Evolutionary conservation across 2,329 filamentous ascomycete genomes (phyloP), one percentile per base, ranked within the genome.

Genomic region (Ascosphaera aggregata): DNA sequence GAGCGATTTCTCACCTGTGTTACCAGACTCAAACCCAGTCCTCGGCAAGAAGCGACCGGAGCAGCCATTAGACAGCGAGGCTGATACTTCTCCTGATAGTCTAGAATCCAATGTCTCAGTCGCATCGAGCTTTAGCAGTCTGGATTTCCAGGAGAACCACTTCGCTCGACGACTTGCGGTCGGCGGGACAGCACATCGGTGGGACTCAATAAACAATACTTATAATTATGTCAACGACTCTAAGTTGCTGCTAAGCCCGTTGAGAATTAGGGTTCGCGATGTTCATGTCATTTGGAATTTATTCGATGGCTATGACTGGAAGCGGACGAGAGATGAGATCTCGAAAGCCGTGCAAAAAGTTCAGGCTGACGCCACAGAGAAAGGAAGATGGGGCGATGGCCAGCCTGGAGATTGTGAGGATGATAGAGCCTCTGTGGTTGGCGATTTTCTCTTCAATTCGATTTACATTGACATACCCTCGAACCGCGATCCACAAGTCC

Each of bases 221-320:
- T 89, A 89, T 48, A 75, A 78, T 40, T 62, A 66, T 34, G 66
- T 71, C 1, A 74, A 77, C 34, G 64, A 70, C 38, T 54, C 61
- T 8, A 72, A 76, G 43, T 62, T 75, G 7, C 64, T 66, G 31
- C 65, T 65, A 39, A 80, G 76, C 44, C 81, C 86, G 4, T 59
- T 98, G 11, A 75, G 73, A 45, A 65, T 94, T 2, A 73, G 73
- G 3, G 68, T 95, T 13, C 75, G 80, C 18, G 82, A 94, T 51
- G 76, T 93, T 4, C 82, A 95, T 52, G 63, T 94, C 39, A 94
- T 95, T 43, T 98, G 89, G 89, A 92, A 98, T 51, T 63, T 98
- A 1, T 94, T 89, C 55, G 89, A 98, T 60, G 89, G 89, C 1
- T 98, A 93, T 53, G 91, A 98, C 56, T 98, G 91, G 91, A 71